These are phyloP conservation scores for Globisporangium perplexum DNA, from an alignment of 352 stramenopile species.

Conservation along the genomic window DNA sequence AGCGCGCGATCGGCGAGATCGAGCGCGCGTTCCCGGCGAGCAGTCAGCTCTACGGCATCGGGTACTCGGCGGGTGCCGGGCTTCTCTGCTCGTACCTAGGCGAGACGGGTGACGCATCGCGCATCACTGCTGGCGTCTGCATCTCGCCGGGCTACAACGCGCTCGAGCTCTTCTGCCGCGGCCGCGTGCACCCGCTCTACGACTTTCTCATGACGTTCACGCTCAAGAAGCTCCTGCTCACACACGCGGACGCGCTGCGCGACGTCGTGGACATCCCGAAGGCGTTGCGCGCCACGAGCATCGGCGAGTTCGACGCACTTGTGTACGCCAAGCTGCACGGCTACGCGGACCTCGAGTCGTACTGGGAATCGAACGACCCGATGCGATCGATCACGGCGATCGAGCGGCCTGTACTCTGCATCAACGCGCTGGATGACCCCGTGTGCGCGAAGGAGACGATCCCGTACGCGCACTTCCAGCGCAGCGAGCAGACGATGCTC, in stretches of 20 bases:
- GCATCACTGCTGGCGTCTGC: constrained; percentile 48
- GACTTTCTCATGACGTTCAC: constrained; percentile 74
- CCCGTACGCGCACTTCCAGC: constrained; percentile 45
- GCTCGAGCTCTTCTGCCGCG: constrained; percentile 63
- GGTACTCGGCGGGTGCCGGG: constrained; percentile 65
- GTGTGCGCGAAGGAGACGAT: constrained; percentile 77
- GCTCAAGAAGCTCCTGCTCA: constrained; percentile 60
- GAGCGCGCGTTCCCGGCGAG: constrained; percentile 37
- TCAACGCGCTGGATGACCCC: constrained; percentile 75
- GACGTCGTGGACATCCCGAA: constrained; percentile 39
- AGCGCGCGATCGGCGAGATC: constrained; percentile 46
- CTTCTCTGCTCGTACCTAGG: constrained; percentile 71
- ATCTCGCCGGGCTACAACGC: constrained; percentile 78
- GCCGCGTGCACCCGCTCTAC: constrained; percentile 65
- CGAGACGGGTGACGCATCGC: constrained; percentile 44
- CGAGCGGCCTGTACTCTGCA: constrained; percentile 50
- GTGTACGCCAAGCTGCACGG: constrained; percentile 83
- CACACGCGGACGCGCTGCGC: constrained; percentile 35
- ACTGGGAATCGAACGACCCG: constrained; percentile 73
- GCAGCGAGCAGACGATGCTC: constrained; percentile 49
- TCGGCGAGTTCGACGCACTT: constrained; percentile 67
- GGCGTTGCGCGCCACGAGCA: constrained; percentile 42
- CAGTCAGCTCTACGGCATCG: constrained; percentile 59
- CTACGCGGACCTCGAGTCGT: constrained; percentile 52
- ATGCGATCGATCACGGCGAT: constrained; percentile 59